Conservation (phyloP, 2,329 filamentous ascomycete species). For the Aspergillus amoenus region DNA sequence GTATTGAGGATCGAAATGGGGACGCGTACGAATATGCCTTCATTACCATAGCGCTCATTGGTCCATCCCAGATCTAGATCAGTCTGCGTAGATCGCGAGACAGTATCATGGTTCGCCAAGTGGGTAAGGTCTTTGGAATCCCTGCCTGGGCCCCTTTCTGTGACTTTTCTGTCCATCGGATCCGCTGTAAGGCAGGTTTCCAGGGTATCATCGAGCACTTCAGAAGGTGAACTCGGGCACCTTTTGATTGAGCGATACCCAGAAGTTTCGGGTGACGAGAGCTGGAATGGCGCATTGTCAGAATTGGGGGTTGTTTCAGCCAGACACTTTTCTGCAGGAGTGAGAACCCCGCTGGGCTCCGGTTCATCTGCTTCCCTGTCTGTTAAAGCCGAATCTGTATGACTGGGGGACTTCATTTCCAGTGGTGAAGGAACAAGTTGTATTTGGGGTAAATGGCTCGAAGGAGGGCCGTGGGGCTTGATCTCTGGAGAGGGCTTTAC, state of each 20-base stretch:
- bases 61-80: background rate
- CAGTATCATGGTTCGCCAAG: background rate
- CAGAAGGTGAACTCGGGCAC: background rate
- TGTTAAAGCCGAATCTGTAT: background rate
- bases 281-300: background rate
- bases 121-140: background rate
- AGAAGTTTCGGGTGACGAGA: background rate
- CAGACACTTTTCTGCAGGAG: background rate
- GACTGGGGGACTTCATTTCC: background rate
- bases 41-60: background rate
- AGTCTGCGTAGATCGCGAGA: constrained; percentile 4
- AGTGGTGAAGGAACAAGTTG: background rate
- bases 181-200: background rate
- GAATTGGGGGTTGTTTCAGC: background rate
- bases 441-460: background rate
- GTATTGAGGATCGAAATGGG: background rate
- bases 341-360: background rate
- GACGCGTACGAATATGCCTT: background rate
- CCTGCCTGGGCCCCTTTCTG: background rate
- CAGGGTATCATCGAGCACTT: background rate
- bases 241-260: background rate
- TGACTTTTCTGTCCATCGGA: background rate
- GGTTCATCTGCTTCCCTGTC: too few relatives aligned
- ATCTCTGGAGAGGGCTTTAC: background rate
- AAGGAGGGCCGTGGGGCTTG: background rate